Conservation (phyloP, 1,139 yeast genomes). For the Saccharomyces hybrid region DNA sequence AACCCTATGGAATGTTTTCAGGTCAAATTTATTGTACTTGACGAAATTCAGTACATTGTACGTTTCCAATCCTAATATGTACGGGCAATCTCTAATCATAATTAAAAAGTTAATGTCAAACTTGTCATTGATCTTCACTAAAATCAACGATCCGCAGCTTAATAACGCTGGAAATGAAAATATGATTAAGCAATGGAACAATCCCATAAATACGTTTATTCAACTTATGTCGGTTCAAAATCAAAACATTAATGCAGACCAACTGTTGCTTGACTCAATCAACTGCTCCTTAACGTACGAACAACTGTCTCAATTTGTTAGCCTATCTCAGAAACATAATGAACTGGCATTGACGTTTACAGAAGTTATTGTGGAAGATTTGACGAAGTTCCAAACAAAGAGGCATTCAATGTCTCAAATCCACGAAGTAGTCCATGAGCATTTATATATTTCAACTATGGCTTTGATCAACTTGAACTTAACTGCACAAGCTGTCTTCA, state of each 20-base stretch:
- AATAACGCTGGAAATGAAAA: constrained; percentile 3
- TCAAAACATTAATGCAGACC: constrained; percentile 10
- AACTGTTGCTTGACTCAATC: constrained; percentile 11
- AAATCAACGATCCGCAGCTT: constrained; percentile 25
- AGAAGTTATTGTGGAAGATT: constrained; percentile 52
- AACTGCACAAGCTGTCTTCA: constrained; percentile 9
- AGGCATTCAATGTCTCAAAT: constrained; percentile 24
- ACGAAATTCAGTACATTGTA: constrained; percentile 14
- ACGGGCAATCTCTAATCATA: constrained; percentile 27
- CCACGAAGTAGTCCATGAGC: constrained; percentile 26
- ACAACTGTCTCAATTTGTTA: constrained; percentile 25
- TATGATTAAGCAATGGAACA: constrained; percentile 30
- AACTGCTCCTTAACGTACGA: constrained; percentile 19
- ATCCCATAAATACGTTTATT: constrained; percentile 36
- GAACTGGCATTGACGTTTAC: constrained; percentile 35
- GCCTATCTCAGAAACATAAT: constrained; percentile 18
- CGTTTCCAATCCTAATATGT: constrained; percentile 12
- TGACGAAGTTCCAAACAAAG: constrained; percentile 26
- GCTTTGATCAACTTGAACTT: constrained; percentile 27
- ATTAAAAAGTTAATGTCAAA: constrained; percentile 47
- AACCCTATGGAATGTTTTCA: constrained; percentile 21
- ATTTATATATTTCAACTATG: constrained; percentile 29
- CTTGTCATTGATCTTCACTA: constrained; percentile 43
- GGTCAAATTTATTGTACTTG: constrained; percentile 25
- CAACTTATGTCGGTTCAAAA: constrained; percentile 15